Evolutionary conservation across 2,329 filamentous ascomycete species (phyloP).

Genomic region (Pyricularia grisea): DNA sequence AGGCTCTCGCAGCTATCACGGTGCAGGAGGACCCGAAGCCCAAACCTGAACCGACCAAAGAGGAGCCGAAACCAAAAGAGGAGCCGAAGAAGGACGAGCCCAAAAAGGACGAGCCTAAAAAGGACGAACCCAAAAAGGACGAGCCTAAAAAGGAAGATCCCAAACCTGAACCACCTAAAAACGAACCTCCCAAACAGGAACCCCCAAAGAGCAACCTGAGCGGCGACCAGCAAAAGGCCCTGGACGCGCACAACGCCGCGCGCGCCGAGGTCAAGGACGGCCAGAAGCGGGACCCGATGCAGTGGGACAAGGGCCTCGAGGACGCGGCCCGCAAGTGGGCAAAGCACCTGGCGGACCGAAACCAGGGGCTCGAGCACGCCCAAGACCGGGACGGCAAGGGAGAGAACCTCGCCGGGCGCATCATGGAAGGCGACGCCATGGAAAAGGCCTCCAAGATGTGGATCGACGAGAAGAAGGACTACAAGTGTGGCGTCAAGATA

Average conservation of each 20-base stretch:
- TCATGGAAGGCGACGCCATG: not conserved
- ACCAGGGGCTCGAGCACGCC: not conserved
- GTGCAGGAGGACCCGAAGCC: not conserved
- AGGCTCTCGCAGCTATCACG: not conserved
- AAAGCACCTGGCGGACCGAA: not conserved
- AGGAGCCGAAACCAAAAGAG: not conserved
- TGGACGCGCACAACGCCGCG: not conserved
- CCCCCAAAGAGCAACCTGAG: not conserved
- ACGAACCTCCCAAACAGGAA: not conserved
- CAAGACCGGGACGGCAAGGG: slow-evolving; percentile 1
- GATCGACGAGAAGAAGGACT: not conserved
- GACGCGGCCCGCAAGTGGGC: not conserved
- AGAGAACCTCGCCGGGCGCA: not conserved
- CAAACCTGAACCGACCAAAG: not conserved
- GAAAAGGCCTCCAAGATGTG: not conserved
- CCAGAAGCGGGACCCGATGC: not conserved
- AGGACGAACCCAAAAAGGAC: not conserved
- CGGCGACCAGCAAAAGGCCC: not conserved
- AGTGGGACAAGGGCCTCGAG: slow-evolving; percentile 1
- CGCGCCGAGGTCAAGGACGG: not conserved
- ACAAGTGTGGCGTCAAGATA: not conserved
- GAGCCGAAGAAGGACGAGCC: not conserved
- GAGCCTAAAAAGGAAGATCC: not conserved
- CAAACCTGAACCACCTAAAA: not conserved
- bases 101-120: too few relatives aligned